These are phyloP conservation scores for Chlorella sp. DNA, from an alignment of 139 green algal species.

Conservation along the genomic window DNA sequence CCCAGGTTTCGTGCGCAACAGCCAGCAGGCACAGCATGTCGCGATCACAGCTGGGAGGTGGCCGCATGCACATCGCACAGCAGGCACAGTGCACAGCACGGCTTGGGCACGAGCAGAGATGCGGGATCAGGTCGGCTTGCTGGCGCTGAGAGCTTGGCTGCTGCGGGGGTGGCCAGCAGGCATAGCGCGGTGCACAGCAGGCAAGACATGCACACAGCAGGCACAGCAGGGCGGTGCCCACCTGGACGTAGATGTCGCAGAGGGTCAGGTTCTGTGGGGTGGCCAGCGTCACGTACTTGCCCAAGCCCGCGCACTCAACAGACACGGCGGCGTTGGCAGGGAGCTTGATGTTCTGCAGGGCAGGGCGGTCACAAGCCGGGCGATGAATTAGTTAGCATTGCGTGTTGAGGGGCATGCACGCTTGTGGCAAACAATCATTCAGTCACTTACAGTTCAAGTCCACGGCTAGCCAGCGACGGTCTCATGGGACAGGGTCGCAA, in stretches of 20 bases:
- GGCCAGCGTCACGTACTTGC: conserved; percentile 25
- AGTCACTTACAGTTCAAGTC: too few species aligned
- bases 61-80: neutral
- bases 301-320: neutral
- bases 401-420: neutral
- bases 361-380: neutral
- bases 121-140: too few species aligned
- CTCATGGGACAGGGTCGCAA: too few species aligned
- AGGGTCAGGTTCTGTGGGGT: conserved; percentile 1
- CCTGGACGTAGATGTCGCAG: conserved; percentile 27
- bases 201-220: neutral
- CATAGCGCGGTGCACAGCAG: too few species aligned
- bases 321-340: neutral
- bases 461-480: too few species aligned
- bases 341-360: conserved; percentile 6
- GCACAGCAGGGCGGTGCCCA: neutral
- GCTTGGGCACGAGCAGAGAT: too few species aligned
- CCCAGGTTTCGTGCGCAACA: too few species aligned
- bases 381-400: neutral
- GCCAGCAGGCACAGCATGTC: neutral
- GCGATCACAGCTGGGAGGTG: neutral
- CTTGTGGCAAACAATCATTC: too few species aligned
- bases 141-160: too few species aligned
- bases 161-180: too few species aligned
- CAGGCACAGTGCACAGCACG: too few species aligned